phyloP scores from a whole-genome alignment of 495 filamentous ascomycete species.

The Neurospora sp. region DNA sequence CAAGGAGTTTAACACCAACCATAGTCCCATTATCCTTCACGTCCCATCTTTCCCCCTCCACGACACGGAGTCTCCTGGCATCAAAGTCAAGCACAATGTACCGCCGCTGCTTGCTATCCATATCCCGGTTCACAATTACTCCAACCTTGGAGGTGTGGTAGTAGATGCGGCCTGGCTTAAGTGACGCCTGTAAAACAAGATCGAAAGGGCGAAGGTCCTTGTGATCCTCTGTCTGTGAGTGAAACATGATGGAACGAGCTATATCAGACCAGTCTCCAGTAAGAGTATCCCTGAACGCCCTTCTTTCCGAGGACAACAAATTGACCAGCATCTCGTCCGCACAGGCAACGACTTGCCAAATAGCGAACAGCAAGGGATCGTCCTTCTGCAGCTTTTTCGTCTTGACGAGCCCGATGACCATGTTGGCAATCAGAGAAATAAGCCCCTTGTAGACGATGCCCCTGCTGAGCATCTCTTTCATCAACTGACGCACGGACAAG shows the following conservation, averaged over 20 bases:
- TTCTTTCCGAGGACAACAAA: background rate
- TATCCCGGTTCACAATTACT: background rate
- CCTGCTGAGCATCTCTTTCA: background rate
- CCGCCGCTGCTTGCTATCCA: background rate
- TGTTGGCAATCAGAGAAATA: background rate
- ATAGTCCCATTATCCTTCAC: background rate
- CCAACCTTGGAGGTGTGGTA: background rate
- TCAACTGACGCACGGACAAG: background rate
- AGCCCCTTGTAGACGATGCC: background rate
- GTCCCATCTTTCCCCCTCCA: background rate
- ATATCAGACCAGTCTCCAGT: background rate
- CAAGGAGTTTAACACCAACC: background rate
- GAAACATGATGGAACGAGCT: background rate
- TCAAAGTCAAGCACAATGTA: background rate
- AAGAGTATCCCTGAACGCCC: background rate
- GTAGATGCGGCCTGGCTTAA: background rate
- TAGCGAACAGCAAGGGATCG: background rate
- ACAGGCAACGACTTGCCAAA: background rate
- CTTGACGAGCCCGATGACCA: background rate
- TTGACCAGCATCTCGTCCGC: background rate
- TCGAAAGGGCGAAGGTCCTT: background rate
- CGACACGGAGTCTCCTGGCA: background rate
- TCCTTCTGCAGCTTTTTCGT: background rate
- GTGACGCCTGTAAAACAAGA: background rate
- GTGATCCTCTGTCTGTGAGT: background rate